Evolutionary conservation across 2,329 filamentous ascomycete genomes (phyloP).

Genomic region (Monosporascus sp.): DNA sequence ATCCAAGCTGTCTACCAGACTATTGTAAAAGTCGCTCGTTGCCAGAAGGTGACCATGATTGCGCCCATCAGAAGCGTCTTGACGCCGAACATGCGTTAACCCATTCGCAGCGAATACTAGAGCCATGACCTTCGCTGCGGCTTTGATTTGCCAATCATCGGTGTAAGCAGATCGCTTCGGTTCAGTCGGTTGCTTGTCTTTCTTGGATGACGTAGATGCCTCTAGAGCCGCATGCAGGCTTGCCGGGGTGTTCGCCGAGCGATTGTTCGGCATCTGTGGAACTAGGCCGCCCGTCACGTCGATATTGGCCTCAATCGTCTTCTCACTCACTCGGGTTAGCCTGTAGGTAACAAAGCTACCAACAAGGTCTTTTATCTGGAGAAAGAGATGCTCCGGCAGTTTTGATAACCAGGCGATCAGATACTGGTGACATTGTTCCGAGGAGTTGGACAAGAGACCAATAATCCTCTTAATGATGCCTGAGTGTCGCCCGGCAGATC

Average conservation of each 20-base stretch:
- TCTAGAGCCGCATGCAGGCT: conserved; percentile 75
- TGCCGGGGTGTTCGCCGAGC: conserved; percentile 55
- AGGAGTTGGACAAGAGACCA: conserved; percentile 72
- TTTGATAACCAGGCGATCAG: conserved; percentile 75
- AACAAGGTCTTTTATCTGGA: conserved; percentile 70
- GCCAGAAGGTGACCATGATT: conserved; percentile 64
- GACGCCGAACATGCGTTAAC: conserved; percentile 32
- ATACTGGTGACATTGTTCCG: conserved; percentile 70
- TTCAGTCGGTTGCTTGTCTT: conserved; percentile 49
- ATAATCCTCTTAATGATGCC: conserved; percentile 81
- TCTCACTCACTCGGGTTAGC: conserved; percentile 65
- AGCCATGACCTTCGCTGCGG: conserved; percentile 73
- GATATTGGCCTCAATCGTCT: conserved; percentile 53
- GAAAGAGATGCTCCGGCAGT: conserved; percentile 62
- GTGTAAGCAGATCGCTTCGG: conserved; percentile 54
- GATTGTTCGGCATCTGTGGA: conserved; percentile 65
- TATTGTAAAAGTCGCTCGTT: conserved; percentile 83
- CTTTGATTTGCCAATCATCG: conserved; percentile 87
- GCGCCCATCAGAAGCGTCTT: conserved; percentile 31
- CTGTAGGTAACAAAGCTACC: conserved; percentile 78
- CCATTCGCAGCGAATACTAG: conserved; percentile 81
- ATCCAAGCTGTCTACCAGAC: conserved; percentile 80
- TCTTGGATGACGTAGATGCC: conserved; percentile 44
- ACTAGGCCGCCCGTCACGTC: conserved; percentile 65
- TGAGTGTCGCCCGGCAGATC: conserved; percentile 59